Evolutionary conservation across 805 yeast genomes (phyloP).

Genomic region (Saccharomycopsis capsularis): DNA sequence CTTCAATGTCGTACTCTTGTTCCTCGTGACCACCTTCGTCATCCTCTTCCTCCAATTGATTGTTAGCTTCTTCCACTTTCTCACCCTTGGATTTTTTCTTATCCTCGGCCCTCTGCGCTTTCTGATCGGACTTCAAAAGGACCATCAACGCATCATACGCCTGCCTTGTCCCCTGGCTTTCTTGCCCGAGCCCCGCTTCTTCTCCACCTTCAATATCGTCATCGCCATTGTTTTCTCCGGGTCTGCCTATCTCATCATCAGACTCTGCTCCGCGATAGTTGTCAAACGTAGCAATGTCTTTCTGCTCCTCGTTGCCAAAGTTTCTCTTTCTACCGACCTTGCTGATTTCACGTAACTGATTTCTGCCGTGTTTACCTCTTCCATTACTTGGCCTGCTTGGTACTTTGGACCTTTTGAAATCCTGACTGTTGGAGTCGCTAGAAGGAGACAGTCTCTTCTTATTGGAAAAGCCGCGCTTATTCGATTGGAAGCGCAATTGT

Average conservation of each 20-base stretch:
- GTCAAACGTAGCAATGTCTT: conserved; percentile 21
- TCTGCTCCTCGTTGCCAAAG: conserved; percentile 21
- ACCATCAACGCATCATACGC: conserved; percentile 66
- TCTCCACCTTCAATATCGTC: conserved; percentile 22
- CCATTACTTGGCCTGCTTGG: too few species aligned
- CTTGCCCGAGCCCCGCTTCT: conserved; percentile 11
- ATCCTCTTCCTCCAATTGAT: conserved; percentile 24
- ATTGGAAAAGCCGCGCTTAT: too few species aligned
- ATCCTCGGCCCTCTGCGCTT: conserved; percentile 13
- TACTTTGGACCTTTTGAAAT: too few species aligned
- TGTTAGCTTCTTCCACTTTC: conserved; percentile 30
- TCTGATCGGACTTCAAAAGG: conserved; percentile 45
- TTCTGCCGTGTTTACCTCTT: conserved; percentile 44
- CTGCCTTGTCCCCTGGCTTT: conserved; percentile 28
- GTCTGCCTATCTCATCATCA: background rate
- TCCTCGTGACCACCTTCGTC: conserved; percentile 21
- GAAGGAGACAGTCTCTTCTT: too few species aligned
- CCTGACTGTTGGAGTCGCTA: too few species aligned
- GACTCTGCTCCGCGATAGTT: conserved; percentile 21
- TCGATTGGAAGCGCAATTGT: too few species aligned
- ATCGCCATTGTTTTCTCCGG: conserved; percentile 9
- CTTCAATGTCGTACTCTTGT: conserved; percentile 28
- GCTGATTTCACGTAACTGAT: conserved; percentile 51
- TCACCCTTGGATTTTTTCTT: conserved; percentile 20
- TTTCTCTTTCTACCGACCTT: conserved; percentile 41